phyloP scores from a whole-genome alignment of 495 filamentous ascomycete species.

The Aspergillus sclerotiicarbonarius region DNA sequence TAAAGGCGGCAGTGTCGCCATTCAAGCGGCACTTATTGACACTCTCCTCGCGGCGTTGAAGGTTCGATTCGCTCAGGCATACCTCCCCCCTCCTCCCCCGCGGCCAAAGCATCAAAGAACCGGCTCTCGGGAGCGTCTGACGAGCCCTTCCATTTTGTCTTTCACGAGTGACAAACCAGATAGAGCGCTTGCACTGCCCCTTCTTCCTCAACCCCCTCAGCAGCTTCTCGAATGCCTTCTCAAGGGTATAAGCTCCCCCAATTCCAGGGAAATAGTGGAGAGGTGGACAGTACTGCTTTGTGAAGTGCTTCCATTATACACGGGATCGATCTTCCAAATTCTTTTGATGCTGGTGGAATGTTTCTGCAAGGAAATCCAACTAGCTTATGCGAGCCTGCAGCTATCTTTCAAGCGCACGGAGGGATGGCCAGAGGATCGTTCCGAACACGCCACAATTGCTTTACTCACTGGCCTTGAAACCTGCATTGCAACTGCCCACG shows the following conservation, averaged over 20 bases:
- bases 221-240: constrained; percentile 79
- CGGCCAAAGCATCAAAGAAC: constrained; percentile 43
- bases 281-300: constrained; percentile 88
- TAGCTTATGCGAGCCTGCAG: constrained; percentile 64
- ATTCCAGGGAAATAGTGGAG: constrained; percentile 75
- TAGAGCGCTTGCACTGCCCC: constrained; percentile 27
- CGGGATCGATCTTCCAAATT: constrained; percentile 81
- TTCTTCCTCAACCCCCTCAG: constrained; percentile 59
- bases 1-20: constrained; percentile 37
- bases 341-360: constrained; percentile 87
- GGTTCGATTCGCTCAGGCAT: constrained; percentile 54
- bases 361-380: constrained; percentile 71
- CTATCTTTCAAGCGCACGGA: constrained; percentile 43
- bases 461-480: constrained; percentile 88
- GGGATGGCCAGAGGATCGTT: constrained; percentile 43
- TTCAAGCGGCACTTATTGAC: constrained; percentile 74
- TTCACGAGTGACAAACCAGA: constrained; percentile 48
- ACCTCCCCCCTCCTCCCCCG: constrained; percentile 34
- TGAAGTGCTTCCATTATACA: constrained; percentile 79
- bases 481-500: constrained; percentile 82
- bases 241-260: constrained; percentile 72
- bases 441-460: constrained; percentile 57
- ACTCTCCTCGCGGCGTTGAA: constrained; percentile 69
- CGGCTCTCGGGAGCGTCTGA: constrained; percentile 44
- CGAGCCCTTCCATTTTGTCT: constrained; percentile 47